Base-by-base conservation (phyloP, 2,329 filamentous ascomycete genomes). In the Aspergillus quadrilineatus region DNA sequence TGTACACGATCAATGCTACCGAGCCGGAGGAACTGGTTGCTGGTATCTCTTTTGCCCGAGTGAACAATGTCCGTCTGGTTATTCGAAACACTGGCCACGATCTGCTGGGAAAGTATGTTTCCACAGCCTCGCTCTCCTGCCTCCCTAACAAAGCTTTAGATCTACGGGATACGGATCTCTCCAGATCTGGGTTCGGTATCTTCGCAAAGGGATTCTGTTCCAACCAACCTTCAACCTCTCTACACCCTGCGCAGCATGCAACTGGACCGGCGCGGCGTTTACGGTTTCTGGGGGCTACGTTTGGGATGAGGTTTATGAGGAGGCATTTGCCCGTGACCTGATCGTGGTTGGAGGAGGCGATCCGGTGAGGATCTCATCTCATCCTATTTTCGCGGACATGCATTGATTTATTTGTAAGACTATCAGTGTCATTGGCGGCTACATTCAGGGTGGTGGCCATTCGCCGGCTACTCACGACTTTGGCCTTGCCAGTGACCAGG, bases 1-100 rank as follows among this genome's bases (percentile, higher is more conserved):
- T 56, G 4, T 71, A 67, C 53, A 64, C 63, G 1, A 59, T 71
- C 52, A 69, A 57, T 45, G 57, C 54, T 2, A 57, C 57, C 1
- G 45, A 59, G 14, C 41, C 50, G 4, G 50, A 46, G 8, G 54
- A 59, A 10, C 32, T 57, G 17, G 46, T 14, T 1, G 47, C 55
- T 7, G 57, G 54, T 6, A 46, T 59, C 10, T 14, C 46, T 4
- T 59, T 59, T 41, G 57, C 57, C 0, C 47, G 36, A 4, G 32
- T 30, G 12, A 52, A 57, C 22, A 54, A 59, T 29, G 36, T 59
- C n/a, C 42, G 57, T 5, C 15, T 56, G 4, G 57, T 59, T 1
- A 32, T 57, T 2, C 47, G 48, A 9, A 57, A 57, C 9, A 57
- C 57, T 5, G 57, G 55, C 4, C 57, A 52, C 10, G 50, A 60